Percentiles rank a stretch among this genome's conserved stretches.
Conservation (phyloP, 345 rosid species). For the Excoecaria agallocha region DNA sequence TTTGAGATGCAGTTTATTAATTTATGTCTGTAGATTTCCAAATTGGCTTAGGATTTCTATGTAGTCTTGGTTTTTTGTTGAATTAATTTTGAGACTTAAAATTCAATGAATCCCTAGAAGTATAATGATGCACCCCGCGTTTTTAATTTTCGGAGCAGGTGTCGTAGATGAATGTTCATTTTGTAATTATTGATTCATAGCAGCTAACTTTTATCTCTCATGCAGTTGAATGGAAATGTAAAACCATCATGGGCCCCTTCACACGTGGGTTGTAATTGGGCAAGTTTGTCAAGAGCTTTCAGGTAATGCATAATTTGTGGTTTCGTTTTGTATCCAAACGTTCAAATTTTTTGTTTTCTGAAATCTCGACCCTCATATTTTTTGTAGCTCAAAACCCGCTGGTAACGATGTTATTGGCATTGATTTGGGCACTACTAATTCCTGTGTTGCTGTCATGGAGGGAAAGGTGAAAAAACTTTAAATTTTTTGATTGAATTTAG, state of each 20-base stretch:
- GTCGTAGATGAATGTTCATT: background rate
- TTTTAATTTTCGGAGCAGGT: too few relatives aligned
- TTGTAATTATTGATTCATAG: background rate
- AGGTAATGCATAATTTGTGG: constrained; percentile 43
- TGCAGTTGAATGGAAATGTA: constrained; percentile 53
- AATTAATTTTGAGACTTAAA: too few relatives aligned
- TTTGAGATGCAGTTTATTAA: too few relatives aligned
- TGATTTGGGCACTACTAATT: constrained; percentile 95
- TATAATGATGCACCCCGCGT: background rate
- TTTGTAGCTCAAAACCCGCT: constrained; percentile 67
- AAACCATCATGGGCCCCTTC: constrained; percentile 47
- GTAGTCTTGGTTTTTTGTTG: too few relatives aligned
- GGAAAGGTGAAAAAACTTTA: constrained; percentile 58
- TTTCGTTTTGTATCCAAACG: background rate
- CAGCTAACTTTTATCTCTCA: background rate
- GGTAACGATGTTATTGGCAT: constrained; percentile 91
- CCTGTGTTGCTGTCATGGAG: constrained; percentile 98
- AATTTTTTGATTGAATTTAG: background rate
- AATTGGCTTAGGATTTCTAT: too few relatives aligned
- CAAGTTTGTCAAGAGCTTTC: constrained; percentile 63
- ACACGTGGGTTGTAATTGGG: constrained; percentile 42
- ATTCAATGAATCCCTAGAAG: background rate
- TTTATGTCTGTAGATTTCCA: too few relatives aligned
- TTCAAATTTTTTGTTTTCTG: background rate
- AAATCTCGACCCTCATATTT: background rate